phyloP scores from a whole-genome alignment of 805 yeast species.

The Clavispora fructus region DNA sequence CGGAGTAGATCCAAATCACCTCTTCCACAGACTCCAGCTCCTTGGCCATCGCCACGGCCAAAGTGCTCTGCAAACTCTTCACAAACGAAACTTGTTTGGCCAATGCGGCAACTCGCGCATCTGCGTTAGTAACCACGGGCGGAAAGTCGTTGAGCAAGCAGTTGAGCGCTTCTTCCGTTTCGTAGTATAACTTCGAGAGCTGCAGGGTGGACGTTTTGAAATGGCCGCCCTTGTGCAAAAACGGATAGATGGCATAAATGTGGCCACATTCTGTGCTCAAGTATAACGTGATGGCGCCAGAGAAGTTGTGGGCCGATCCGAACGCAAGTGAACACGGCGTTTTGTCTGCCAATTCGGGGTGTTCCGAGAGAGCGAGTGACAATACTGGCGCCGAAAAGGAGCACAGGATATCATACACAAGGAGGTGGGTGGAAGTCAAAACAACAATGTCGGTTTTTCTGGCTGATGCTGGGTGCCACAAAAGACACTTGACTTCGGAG shows the following conservation, averaged over 20 bases:
- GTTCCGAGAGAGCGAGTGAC: slow-evolving; percentile 2
- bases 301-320: slow-evolving; percentile 9
- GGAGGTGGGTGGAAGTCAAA: slow-evolving; percentile 5
- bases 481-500: slow-evolving; percentile 1
- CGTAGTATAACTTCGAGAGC: slow-evolving; percentile 6
- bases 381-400: slow-evolving; percentile 8
- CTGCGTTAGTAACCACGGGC: slow-evolving; percentile 5
- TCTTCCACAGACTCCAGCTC: not conserved
- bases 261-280: slow-evolving; percentile 7
- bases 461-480: slow-evolving; percentile 15
- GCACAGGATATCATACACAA: slow-evolving; percentile 11
- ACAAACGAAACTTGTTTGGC: slow-evolving; percentile 4
- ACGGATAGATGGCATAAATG: slow-evolving; percentile 11
- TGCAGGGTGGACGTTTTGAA: slow-evolving; percentile 6
- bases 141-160: slow-evolving; percentile 6
- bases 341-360: slow-evolving; percentile 3
- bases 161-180: slow-evolving; percentile 4
- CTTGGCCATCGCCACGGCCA: not conserved
- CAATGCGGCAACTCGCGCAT: slow-evolving; percentile 3
- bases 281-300: slow-evolving; percentile 12
- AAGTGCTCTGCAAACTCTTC: slow-evolving; percentile 1
- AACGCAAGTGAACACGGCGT: slow-evolving; percentile 10
- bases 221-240: slow-evolving; percentile 4
- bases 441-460: slow-evolving; percentile 10
- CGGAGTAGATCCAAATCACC: not conserved